Percentiles rank a stretch among this genome's conserved stretches.
Evolutionary conservation across 768 basidiomycete genomes (phyloP).

Genomic region (Ramaria sp.): DNA sequence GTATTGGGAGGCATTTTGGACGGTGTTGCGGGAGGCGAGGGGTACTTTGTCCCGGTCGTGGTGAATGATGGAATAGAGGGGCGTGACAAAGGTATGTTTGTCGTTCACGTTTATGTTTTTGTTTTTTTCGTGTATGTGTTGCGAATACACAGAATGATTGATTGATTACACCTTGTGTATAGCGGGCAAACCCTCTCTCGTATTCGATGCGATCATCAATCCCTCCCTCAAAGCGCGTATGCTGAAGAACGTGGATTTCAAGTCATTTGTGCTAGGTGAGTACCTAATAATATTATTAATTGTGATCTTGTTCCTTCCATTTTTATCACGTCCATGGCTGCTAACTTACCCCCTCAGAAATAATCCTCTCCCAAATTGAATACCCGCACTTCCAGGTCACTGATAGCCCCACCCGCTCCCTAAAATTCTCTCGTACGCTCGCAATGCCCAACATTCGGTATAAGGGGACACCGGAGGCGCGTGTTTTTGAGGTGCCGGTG

Average conservation of each 20-base stretch:
- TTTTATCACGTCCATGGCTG: neutral
- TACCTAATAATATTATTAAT: neutral
- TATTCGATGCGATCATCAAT: conserved; percentile 68
- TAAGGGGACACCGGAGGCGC: conserved; percentile 57
- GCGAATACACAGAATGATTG: conserved; percentile 1
- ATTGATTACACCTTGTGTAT: neutral
- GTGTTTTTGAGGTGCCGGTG: conserved; percentile 16
- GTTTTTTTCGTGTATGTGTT: neutral
- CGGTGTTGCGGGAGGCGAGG: conserved; percentile 31
- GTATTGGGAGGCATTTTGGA: conserved; percentile 48
- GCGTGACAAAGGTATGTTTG: conserved; percentile 53
- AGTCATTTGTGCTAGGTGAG: conserved; percentile 58
- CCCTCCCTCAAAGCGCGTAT: conserved; percentile 46
- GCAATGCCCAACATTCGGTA: conserved; percentile 66
- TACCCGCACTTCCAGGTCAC: conserved; percentile 59
- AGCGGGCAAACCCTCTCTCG: conserved; percentile 62
- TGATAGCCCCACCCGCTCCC: conserved; percentile 31
- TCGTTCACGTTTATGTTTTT: conserved; percentile 5
- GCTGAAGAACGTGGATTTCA: conserved; percentile 54
- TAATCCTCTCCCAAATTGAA: conserved; percentile 14
- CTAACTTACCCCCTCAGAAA: conserved; percentile 29
- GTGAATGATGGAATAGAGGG: conserved; percentile 55
- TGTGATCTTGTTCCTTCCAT: neutral
- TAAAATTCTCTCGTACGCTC: conserved; percentile 59
- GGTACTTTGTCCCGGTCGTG: conserved; percentile 61